Conservation (phyloP, 768 basidiomycete genomes). For the Hygrocybe coccinea region DNA sequence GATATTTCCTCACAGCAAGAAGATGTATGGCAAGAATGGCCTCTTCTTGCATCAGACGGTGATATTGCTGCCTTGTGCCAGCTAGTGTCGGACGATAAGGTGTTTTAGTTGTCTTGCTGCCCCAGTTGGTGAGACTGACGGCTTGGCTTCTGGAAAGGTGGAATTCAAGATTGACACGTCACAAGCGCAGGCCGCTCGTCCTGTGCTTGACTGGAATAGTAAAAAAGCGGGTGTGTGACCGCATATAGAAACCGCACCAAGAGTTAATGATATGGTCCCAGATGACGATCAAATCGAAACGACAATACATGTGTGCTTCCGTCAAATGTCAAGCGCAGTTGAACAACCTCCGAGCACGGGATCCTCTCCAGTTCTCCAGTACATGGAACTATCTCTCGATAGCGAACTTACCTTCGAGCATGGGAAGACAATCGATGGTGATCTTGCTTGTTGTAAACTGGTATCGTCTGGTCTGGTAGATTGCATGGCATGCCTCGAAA, state of each 20-base stretch:
- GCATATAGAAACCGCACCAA: not conserved
- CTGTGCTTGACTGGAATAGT: constrained; percentile 74
- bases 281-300: constrained; percentile 87
- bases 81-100: constrained; percentile 79
- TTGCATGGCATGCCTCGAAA: constrained; percentile 43
- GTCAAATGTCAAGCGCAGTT: constrained; percentile 14
- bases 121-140: not conserved
- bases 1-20: constrained; percentile 47
- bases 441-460: constrained; percentile 46
- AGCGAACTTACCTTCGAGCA: constrained; percentile 31
- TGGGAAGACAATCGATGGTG: constrained; percentile 40
- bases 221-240: constrained; percentile 70
- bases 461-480: constrained; percentile 35
- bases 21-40: constrained; percentile 70
- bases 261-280: constrained; percentile 24
- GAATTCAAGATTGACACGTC: constrained; percentile 68
- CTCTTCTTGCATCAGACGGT: constrained; percentile 72
- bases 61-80: constrained; percentile 73
- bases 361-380: constrained; percentile 13
- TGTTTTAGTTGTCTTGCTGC: constrained; percentile 22
- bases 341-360: constrained; percentile 15
- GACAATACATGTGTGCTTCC: constrained; percentile 45
- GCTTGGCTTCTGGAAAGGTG: constrained; percentile 40
- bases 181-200: constrained; percentile 50
- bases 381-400: constrained; percentile 18